A percentile compares a stretch with the other conserved stretches of the same genome.
Conservation (phyloP, 768 basidiomycete species). For the Cystofilobasidium macerans region DNA sequence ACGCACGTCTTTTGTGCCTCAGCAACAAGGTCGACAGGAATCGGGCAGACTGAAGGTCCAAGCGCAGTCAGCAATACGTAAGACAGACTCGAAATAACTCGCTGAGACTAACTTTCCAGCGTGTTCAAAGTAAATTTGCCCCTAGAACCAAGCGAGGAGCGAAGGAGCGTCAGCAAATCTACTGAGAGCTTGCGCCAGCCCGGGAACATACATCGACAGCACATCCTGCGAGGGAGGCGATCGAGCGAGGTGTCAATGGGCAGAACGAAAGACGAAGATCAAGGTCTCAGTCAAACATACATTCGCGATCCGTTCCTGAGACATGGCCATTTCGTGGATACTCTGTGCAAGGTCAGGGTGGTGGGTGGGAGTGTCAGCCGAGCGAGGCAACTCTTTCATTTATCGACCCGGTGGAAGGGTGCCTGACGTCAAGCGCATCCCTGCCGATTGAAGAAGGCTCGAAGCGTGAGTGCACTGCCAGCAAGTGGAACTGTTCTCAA, state of each 20-base stretch:
- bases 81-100: background rate
- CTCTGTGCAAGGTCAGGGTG: background rate
- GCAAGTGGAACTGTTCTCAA: background rate
- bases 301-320: slow-evolving; percentile 9
- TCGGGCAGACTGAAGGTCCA: slow-evolving; percentile 28
- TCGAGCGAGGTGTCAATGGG: background rate
- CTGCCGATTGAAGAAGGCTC: background rate
- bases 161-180: background rate
- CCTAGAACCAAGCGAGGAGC: background rate
- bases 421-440: background rate
- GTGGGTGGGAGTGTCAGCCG: background rate
- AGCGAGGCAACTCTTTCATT: background rate
- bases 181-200: too few species aligned
- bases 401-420: too few species aligned
- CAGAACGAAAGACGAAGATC: background rate
- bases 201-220: background rate
- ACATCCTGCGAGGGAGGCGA: background rate
- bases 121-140: background rate
- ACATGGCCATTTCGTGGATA: slow-evolving; percentile 18
- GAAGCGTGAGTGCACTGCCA: background rate
- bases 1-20: slow-evolving; percentile 25
- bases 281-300: background rate
- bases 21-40: slow-evolving; percentile 32
- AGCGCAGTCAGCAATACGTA: background rate
- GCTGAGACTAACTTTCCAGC: background rate